phyloP scores from a whole-genome alignment of 2,329 filamentous ascomycete genomes.

The Dactylonectria macrodidyma region DNA sequence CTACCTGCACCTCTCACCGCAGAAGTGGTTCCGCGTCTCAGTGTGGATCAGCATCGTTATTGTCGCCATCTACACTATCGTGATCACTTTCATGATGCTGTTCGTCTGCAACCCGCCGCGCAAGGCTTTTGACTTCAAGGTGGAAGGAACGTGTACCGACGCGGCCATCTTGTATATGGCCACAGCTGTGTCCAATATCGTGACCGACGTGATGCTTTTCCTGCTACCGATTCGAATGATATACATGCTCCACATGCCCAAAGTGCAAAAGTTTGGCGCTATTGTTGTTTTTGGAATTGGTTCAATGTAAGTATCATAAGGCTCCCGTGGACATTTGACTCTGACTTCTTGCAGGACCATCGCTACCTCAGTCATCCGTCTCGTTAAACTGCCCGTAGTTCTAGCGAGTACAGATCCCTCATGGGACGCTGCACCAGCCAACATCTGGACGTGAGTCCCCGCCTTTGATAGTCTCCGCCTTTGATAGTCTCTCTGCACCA shows the following conservation, averaged over 20 bases:
- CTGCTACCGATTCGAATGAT: slow-evolving; percentile 62
- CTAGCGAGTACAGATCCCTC: slow-evolving; percentile 47
- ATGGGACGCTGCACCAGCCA: slow-evolving; percentile 49
- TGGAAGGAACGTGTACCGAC: slow-evolving; percentile 57
- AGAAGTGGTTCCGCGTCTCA: slow-evolving; percentile 48
- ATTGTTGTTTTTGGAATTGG: slow-evolving; percentile 61
- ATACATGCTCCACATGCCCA: slow-evolving; percentile 58
- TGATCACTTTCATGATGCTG: slow-evolving; percentile 45
- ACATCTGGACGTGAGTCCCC: slow-evolving; percentile 47
- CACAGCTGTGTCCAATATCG: slow-evolving; percentile 63
- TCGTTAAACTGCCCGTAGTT: slow-evolving; percentile 44
- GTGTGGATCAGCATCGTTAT: slow-evolving; percentile 51
- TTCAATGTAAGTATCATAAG: slow-evolving; percentile 44
- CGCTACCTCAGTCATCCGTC: slow-evolving; percentile 50
- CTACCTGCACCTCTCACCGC: slow-evolving; percentile 55
- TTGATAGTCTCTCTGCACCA: slow-evolving; percentile 23
- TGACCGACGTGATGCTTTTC: slow-evolving; percentile 63
- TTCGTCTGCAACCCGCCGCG: slow-evolving; percentile 44
- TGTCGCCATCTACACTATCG: slow-evolving; percentile 48
- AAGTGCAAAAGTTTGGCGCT: slow-evolving; percentile 61
- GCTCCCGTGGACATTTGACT: slow-evolving; percentile 33
- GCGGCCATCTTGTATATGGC: slow-evolving; percentile 63
- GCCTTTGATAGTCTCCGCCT: slow-evolving; percentile 21
- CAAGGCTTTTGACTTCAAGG: slow-evolving; percentile 42
- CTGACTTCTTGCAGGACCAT: slow-evolving; percentile 45